Percentiles rank a stretch among this genome's conserved stretches.
phyloP scores from a whole-genome alignment of 352 stramenopile genomes.

The Thraustochytrium striatum region DNA sequence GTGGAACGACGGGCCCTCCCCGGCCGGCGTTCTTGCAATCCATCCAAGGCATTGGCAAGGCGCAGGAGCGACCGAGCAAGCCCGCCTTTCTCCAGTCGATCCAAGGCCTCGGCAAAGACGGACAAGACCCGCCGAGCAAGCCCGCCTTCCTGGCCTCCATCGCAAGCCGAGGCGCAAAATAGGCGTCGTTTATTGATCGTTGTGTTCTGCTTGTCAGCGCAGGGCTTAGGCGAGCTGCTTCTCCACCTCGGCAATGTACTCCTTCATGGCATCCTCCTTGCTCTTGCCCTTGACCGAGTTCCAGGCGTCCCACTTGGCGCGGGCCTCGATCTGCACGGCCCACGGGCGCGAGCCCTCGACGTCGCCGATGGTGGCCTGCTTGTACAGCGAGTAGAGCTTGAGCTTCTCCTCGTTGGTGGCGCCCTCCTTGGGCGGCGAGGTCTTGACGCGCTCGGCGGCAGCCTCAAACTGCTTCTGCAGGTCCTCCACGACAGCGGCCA shows the following conservation, averaged over 20 bases:
- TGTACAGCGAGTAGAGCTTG: slow-evolving; percentile 78
- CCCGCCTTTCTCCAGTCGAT: neutral
- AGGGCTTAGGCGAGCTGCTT: neutral
- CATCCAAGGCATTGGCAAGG: slow-evolving; percentile 8
- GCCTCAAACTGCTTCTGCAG: slow-evolving; percentile 42
- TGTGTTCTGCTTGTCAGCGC: neutral
- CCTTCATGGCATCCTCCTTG: slow-evolving; percentile 73
- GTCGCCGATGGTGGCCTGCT: slow-evolving; percentile 79
- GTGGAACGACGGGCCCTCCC: neutral
- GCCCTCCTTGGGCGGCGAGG: slow-evolving; percentile 6
- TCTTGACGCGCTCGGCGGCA: slow-evolving; percentile 39
- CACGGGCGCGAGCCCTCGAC: slow-evolving; percentile 75
- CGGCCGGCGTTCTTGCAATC: slow-evolving; percentile 35
- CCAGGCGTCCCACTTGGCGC: slow-evolving; percentile 82
- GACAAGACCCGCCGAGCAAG: too few relatives aligned
- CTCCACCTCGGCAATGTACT: slow-evolving; percentile 72
- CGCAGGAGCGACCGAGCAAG: neutral
- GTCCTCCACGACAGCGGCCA: slow-evolving; percentile 34
- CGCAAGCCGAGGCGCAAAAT: neutral
- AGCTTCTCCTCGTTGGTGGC: slow-evolving; percentile 80
- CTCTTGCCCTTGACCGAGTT: slow-evolving; percentile 73
- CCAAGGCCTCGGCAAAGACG: too few relatives aligned
- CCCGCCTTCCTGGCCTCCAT: too few relatives aligned
- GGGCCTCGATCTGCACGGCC: slow-evolving; percentile 65
- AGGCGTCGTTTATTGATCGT: neutral